These are phyloP conservation scores for Posidonia oceanica DNA, from an alignment of 116 monocot genomes.

Conservation along the genomic window DNA sequence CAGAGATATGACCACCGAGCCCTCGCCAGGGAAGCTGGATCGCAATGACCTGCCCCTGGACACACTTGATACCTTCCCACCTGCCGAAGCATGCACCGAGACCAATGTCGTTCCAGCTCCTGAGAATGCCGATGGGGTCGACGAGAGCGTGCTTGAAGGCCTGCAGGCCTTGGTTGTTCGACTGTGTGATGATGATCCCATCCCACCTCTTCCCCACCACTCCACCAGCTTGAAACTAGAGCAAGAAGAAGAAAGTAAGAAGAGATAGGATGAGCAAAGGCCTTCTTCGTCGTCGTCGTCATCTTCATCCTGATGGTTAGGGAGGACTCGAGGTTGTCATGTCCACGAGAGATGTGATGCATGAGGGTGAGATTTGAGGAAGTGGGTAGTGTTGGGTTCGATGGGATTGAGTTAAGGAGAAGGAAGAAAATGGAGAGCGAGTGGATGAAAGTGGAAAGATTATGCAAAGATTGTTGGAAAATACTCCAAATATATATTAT, in stretches of 20 bases:
- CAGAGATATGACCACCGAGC: slow-evolving; percentile 48
- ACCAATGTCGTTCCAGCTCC: slow-evolving; percentile 71
- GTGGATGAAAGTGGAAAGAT: no score
- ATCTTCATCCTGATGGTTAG: no score
- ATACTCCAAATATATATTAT: no score
- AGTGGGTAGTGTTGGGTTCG: no score
- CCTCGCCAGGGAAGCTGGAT: slow-evolving; percentile 77
- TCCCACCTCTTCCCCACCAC: slow-evolving; percentile 24
- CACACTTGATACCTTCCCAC: slow-evolving; percentile 91
- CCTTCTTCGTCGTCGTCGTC: no score
- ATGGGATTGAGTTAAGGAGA: no score
- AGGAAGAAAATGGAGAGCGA: no score
- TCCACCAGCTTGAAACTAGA: background rate
- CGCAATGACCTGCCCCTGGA: slow-evolving; percentile 63
- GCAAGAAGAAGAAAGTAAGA: background rate
- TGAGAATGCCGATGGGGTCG: slow-evolving; percentile 50
- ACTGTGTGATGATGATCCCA: slow-evolving; percentile 47
- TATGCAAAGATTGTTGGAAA: no score
- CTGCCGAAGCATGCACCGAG: slow-evolving; percentile 65
- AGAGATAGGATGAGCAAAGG: slow-evolving; percentile 27
- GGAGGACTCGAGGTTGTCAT: no score
- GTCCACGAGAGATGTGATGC: no score
- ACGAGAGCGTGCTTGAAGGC: slow-evolving; percentile 56
- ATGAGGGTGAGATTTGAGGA: no score
- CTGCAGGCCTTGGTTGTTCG: slow-evolving; percentile 77